These are phyloP conservation scores for Colletotrichum spinosum DNA, from an alignment of 2,329 filamentous ascomycete genomes.

Conservation along the genomic window DNA sequence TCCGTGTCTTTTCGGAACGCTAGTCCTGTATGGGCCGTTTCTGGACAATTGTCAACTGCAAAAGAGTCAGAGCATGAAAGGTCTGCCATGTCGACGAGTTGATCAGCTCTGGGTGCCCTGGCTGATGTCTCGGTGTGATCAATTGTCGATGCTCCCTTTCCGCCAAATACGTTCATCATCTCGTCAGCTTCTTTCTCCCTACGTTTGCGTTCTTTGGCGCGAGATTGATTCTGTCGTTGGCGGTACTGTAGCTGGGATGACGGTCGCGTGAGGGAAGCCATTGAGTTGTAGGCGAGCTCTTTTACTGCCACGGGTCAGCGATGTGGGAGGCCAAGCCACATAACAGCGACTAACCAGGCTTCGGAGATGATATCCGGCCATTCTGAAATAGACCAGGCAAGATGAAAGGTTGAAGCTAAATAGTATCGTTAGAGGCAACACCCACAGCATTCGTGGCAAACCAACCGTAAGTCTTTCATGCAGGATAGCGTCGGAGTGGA, in stretches of 20 bases:
- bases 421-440: conserved; percentile 2
- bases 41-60: no score
- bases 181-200: conserved; percentile 49
- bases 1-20: not conserved
- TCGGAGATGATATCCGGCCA: conserved; percentile 42
- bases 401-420: conserved; percentile 50
- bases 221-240: conserved; percentile 37
- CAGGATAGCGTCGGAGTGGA: conserved; percentile 65
- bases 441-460: not conserved
- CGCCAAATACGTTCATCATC: conserved; percentile 50
- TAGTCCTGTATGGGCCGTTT: not conserved
- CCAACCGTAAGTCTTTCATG: conserved; percentile 51
- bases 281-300: conserved; percentile 37
- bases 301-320: not conserved
- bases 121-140: conserved; percentile 4
- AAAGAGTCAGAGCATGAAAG: no score
- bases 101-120: no score
- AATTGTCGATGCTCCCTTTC: no score
- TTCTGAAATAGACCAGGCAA: conserved; percentile 59
- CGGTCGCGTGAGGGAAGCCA: conserved; percentile 29
- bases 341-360: conserved; percentile 44
- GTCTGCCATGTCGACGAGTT: no score
- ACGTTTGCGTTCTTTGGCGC: conserved; percentile 41
- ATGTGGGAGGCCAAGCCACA: not conserved
- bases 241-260: not conserved